Conservation (phyloP, 2,329 filamentous ascomycete genomes). For the Cercospora nicotianae region DNA sequence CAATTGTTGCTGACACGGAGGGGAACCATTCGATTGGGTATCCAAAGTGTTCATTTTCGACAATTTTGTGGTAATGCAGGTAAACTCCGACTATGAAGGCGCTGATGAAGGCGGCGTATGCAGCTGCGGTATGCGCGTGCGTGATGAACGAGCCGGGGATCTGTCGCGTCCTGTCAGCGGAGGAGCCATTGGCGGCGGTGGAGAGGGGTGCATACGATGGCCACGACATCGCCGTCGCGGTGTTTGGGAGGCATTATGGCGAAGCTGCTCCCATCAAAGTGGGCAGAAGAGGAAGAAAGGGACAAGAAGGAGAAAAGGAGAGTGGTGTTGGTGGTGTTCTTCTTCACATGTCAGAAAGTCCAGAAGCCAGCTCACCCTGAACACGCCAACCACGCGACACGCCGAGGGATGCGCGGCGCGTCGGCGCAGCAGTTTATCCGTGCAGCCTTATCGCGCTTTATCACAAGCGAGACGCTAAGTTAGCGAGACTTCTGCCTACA, state of each 20-base stretch:
- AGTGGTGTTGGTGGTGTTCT: constrained; percentile 10
- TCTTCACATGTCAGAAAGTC: constrained; percentile 13
- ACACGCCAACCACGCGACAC: not conserved
- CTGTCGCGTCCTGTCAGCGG: constrained; percentile 26
- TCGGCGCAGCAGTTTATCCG: not conserved
- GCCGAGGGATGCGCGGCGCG: not conserved
- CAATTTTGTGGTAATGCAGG: constrained; percentile 95
- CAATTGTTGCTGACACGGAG: constrained; percentile 71
- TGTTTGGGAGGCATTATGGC: constrained; percentile 59
- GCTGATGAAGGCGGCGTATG: constrained; percentile 83
- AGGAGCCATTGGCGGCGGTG: not conserved
- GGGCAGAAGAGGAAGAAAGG: constrained; percentile 12
- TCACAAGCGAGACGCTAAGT: not conserved
- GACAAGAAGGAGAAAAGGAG: constrained; percentile 12
- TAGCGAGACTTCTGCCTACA: constrained; percentile 9
- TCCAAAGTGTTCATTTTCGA: constrained; percentile 77
- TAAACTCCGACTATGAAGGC: constrained; percentile 74
- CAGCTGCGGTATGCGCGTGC: constrained; percentile 79
- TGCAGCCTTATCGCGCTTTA: not conserved
- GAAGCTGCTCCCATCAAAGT: constrained; percentile 12
- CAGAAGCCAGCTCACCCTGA: constrained; percentile 2
- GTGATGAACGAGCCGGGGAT: constrained; percentile 89
- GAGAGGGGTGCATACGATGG: constrained; percentile 50
- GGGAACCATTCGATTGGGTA: constrained; percentile 56
- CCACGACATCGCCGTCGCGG: constrained; percentile 63